Evolutionary conservation across 139 green algal genomes (phyloP).

Genomic region (Chlamydomonas sp.): DNA sequence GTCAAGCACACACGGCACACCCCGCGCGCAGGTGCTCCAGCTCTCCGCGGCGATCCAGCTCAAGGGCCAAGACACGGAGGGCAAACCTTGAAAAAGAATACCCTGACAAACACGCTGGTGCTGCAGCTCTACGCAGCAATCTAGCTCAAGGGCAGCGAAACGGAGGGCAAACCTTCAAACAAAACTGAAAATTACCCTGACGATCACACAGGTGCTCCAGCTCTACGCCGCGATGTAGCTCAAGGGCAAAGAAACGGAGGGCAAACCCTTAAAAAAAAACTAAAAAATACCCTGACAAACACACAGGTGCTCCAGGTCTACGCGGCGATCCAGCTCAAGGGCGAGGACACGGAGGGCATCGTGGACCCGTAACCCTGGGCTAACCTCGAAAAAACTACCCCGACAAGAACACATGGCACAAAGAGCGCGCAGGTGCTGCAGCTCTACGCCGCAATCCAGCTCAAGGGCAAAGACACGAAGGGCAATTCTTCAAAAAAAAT

Average conservation of each 20-base stretch:
- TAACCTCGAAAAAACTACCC: too few relatives aligned
- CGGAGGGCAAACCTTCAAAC: background rate
- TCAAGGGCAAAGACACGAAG: constrained; percentile 30
- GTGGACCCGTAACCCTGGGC: too few relatives aligned
- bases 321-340: constrained; percentile 52
- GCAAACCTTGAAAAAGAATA: too few relatives aligned
- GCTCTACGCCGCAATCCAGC: constrained; percentile 65
- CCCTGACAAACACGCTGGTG: background rate
- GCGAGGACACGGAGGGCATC: constrained; percentile 24
- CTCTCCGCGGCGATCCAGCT: constrained; percentile 71
- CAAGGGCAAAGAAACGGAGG: too few relatives aligned
- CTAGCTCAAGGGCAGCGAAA: constrained; percentile 39
- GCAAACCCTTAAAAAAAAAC: too few relatives aligned
- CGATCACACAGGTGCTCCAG: constrained; percentile 34
- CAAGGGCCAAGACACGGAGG: constrained; percentile 19
- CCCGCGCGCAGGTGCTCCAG: constrained; percentile 60
- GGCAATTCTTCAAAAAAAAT: constrained; percentile 3
- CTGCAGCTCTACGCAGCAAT: constrained; percentile 76
- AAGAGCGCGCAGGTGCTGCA: constrained; percentile 59
- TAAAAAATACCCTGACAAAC: background rate
- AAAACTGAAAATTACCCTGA: background rate
- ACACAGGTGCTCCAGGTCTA: constrained; percentile 77
- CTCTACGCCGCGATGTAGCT: too few relatives aligned
- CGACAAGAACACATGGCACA: too few relatives aligned
- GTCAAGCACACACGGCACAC: background rate